A percentile compares a stretch with the other conserved stretches of the same genome.
Conservation (phyloP, 768 basidiomycete genomes). For the Tephrocybe sp. region DNA sequence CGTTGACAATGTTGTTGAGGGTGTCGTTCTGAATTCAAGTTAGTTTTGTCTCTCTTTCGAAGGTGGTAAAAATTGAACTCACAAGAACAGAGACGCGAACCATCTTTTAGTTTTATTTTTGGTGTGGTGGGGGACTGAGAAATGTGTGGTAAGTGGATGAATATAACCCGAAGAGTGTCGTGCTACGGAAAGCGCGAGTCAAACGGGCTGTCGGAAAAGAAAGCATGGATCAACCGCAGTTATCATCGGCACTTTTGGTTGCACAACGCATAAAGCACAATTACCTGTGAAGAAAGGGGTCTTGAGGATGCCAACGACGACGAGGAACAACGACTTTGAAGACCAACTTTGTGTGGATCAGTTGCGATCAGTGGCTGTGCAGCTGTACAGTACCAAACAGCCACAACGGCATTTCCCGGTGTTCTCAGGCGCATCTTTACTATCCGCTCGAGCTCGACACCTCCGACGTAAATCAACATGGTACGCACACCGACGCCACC, state of each 20-base stretch:
- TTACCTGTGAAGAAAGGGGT: conserved; percentile 48
- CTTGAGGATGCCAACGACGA: conserved; percentile 22
- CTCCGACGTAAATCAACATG: conserved; percentile 44
- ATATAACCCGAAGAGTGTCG: conserved; percentile 79
- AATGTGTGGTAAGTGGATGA: conserved; percentile 29
- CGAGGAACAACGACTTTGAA: conserved; percentile 3
- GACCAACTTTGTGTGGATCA: conserved; percentile 6
- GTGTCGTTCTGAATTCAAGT: conserved; percentile 39
- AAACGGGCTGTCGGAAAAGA: conserved; percentile 45
- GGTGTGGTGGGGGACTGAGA: conserved; percentile 18
- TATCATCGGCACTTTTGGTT: conserved; percentile 22
- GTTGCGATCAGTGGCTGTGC: conserved; percentile 24
- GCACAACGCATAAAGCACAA: conserved; percentile 19
- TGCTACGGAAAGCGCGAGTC: conserved; percentile 80
- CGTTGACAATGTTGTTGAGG: conserved; percentile 97
- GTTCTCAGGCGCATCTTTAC: conserved; percentile 1
- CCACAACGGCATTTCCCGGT: conserved; percentile 39
- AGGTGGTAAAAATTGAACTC: conserved; percentile 36
- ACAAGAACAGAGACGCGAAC: conserved; percentile 87
- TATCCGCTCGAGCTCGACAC: conserved; percentile 8
- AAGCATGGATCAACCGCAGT: conserved; percentile 14
- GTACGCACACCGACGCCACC: conserved; percentile 28
- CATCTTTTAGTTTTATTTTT: conserved; percentile 46
- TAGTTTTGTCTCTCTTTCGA: neutral
- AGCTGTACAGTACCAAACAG: conserved; percentile 39